A percentile compares a stretch with the other conserved stretches of the same genome.
Evolutionary conservation across 306 rosid species (phyloP).

Genomic region (Rubus idaeus): DNA sequence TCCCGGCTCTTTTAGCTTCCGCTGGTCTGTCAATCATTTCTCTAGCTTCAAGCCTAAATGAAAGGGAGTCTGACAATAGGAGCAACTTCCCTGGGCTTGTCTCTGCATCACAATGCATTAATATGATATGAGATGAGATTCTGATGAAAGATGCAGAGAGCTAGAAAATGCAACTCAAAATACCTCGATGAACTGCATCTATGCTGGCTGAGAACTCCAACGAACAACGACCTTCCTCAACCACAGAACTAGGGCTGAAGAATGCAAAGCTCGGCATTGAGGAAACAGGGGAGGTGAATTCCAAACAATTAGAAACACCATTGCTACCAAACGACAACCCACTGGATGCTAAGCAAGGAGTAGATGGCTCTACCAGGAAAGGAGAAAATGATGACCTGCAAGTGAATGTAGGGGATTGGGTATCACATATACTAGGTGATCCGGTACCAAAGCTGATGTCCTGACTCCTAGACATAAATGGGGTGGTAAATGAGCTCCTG

Average conservation of each 20-base stretch:
- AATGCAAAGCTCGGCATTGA: constrained; percentile 84
- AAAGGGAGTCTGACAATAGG: constrained; percentile 49
- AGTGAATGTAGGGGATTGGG: constrained; percentile 64
- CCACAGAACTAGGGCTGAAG: constrained; percentile 51
- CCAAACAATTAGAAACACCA: constrained; percentile 42
- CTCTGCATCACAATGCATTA: constrained; percentile 38
- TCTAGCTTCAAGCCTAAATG: constrained; percentile 33
- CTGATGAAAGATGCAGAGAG: neutral
- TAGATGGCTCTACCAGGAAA: constrained; percentile 46
- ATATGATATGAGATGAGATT: constrained; percentile 14
- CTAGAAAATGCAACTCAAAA: constrained; percentile 11
- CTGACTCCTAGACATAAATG: constrained; percentile 69
- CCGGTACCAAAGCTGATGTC: constrained; percentile 74
- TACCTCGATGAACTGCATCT: constrained; percentile 54
- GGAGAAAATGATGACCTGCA: constrained; percentile 84
- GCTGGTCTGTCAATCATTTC: constrained; percentile 33
- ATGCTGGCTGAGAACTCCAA: constrained; percentile 45
- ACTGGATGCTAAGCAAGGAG: constrained; percentile 54
- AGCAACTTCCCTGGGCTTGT: constrained; percentile 52
- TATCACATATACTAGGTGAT: constrained; percentile 53
- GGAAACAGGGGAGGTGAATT: constrained; percentile 50
- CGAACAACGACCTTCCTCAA: constrained; percentile 48
- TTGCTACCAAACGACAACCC: constrained; percentile 61
- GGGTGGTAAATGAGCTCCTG: constrained; percentile 52
- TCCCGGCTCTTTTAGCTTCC: constrained; percentile 56